Base-by-base conservation (phyloP, 306 rosid species). In the Fagus crenata region DNA sequence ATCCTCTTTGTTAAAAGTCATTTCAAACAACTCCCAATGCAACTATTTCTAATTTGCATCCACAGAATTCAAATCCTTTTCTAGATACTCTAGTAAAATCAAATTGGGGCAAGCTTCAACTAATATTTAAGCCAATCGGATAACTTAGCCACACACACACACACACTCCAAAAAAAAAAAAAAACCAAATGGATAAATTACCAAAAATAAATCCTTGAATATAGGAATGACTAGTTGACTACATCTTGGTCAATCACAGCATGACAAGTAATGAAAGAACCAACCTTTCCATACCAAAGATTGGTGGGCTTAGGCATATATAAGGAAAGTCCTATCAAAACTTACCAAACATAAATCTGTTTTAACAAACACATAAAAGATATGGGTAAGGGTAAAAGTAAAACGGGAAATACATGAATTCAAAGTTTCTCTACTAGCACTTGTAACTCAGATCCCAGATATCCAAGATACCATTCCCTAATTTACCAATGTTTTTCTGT, bases 321-420 rank as follows among this genome's bases (percentile, higher is more conserved):
- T n/a, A 51, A 51, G 75, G 18, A 49, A 58, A 71, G 65, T 78
- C 36, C 11, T n/a, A 18, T 5, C 43, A 75, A 49, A 69, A 13
- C 13, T 72, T 53, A 28, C 74, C 80, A 81, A 67, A 67, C 35
- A 59, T 41, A 49, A 2, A n/a, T 56, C 35, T 54, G 43, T 36
- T 0, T 64, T 42, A 64, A 12, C 32, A 13, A 13, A 59, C 22
- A 18, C 0, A 22, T 1, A 2, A 3, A 11, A 14, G 58, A 17
- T 14, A 4, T 55, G 61, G 61, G 33, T 55, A n/a, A n/a, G 32
- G 33, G 9, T 55, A 5, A 18, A 55, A 55, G 28, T 22, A 22
- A 22, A 22, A 22, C 13, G 56, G 4, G 22, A n/a, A 14, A 3
- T 53, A 14, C 15, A 53, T 5, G 28, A 22, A 22, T 22, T 22